These are phyloP conservation scores for Candida glucosophila DNA, from an alignment of 1,139 yeast genomes.

Conservation along the genomic window DNA sequence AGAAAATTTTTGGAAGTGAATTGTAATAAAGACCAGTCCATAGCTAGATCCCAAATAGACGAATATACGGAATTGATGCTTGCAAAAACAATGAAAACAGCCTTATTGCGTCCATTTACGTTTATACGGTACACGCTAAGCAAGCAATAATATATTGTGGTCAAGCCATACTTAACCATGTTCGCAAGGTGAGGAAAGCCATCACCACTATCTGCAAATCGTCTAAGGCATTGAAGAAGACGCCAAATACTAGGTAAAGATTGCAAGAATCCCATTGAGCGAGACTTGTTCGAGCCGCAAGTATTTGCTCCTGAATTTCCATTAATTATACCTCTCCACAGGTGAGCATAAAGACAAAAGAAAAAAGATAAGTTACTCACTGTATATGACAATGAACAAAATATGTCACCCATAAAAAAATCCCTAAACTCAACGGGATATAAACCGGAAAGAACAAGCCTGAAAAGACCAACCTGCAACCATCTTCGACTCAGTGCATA, in stretches of 20 bases:
- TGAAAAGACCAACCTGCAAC: conserved; percentile 63
- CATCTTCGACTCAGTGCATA: conserved; percentile 58
- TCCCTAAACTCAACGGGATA: conserved; percentile 95
- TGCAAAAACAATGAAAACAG: conserved; percentile 67
- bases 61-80: conserved; percentile 61
- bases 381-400: conserved; percentile 82
- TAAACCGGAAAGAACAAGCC: conserved; percentile 72
- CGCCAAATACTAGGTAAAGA: conserved; percentile 89
- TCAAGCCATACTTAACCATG: conserved; percentile 63
- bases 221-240: conserved; percentile 79
- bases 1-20: conserved; percentile 46
- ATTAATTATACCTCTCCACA: conserved; percentile 49
- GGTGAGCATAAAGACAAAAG: conserved; percentile 69
- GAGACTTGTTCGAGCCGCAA: conserved; percentile 77
- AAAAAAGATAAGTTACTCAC: conserved; percentile 80
- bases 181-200: conserved; percentile 98
- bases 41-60: conserved; percentile 78
- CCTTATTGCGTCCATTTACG: conserved; percentile 32
- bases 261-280: conserved; percentile 73
- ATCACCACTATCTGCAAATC: conserved; percentile 88
- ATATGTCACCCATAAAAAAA: conserved; percentile 84
- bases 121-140: conserved; percentile 75
- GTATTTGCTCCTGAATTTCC: conserved; percentile 23
- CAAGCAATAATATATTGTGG: conserved; percentile 63
- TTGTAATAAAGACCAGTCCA: conserved; percentile 94